These are phyloP conservation scores for Wickerhamiella brachini DNA, from an alignment of 805 yeast genomes.

Conservation along the genomic window DNA sequence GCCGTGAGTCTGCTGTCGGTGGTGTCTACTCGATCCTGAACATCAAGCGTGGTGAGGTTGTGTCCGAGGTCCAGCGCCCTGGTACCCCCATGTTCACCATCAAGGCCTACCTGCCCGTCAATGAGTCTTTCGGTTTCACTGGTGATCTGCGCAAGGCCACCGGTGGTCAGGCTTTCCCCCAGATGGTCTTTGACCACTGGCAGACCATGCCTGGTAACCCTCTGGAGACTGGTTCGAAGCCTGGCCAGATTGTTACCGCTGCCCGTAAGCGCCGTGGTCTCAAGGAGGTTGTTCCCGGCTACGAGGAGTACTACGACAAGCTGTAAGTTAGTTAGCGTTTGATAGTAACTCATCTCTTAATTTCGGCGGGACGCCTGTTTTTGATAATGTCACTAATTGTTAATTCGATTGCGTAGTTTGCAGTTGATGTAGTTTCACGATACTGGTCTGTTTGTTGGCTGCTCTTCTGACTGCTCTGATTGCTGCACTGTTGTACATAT, in stretches of 20 bases:
- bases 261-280: conserved; percentile 93
- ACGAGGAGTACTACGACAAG: conserved; percentile 87
- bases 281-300: conserved; percentile 96
- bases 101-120: conserved; percentile 99
- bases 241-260: conserved; percentile 49
- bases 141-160: conserved; percentile 99
- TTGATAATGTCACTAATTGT: too few relatives aligned
- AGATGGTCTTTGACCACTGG: conserved; percentile 99
- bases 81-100: conserved; percentile 99
- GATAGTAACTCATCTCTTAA: background rate
- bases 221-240: conserved; percentile 66
- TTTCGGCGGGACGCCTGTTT: too few relatives aligned
- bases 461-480: too few relatives aligned
- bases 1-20: conserved; percentile 99
- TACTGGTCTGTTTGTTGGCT: too few relatives aligned
- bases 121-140: conserved; percentile 99
- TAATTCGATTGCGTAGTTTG: too few relatives aligned
- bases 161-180: conserved; percentile 99
- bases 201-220: conserved; percentile 83
- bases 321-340: conserved; percentile 21
- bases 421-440: too few relatives aligned
- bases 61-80: conserved; percentile 99
- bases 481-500: too few relatives aligned
- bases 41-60: conserved; percentile 96
- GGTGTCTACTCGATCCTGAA: conserved; percentile 99